Conservation (phyloP, 2,329 filamentous ascomycete genomes). For the Graphilbum fragrans region DNA sequence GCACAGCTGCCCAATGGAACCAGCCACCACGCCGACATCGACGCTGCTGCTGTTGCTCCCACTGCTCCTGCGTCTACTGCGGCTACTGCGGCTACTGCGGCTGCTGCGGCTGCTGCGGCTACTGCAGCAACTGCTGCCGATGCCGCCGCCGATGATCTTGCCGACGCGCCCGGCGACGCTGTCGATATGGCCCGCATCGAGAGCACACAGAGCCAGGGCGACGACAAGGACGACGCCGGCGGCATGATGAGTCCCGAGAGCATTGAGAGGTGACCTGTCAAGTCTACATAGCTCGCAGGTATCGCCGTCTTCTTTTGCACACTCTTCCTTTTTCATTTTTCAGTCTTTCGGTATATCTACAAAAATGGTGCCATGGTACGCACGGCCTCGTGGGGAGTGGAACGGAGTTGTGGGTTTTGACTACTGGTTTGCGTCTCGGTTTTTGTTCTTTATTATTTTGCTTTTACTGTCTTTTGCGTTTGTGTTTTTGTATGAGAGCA, state of each 20-base stretch:
- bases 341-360: no score
- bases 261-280: neutral
- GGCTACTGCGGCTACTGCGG: no score
- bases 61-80: no score
- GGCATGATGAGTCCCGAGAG: neutral
- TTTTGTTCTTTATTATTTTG: neutral
- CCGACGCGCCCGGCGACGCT: neutral
- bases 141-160: neutral
- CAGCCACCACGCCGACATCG: constrained; percentile 19
- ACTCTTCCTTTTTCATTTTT: neutral
- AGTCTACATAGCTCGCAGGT: neutral
- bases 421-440: neutral
- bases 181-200: neutral
- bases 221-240: neutral
- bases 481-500: neutral
- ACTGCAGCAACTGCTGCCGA: no score
- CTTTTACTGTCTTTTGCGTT: neutral
- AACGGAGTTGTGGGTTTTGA: neutral
- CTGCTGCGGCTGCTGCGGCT: no score
- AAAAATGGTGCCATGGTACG: no score
- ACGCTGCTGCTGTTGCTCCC: neutral
- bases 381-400: no score
- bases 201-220: neutral
- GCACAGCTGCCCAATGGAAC: constrained; percentile 19
- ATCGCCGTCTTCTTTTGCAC: neutral